Conservation (phyloP, 148 eudicot species). For the Cornus kousa region DNA sequence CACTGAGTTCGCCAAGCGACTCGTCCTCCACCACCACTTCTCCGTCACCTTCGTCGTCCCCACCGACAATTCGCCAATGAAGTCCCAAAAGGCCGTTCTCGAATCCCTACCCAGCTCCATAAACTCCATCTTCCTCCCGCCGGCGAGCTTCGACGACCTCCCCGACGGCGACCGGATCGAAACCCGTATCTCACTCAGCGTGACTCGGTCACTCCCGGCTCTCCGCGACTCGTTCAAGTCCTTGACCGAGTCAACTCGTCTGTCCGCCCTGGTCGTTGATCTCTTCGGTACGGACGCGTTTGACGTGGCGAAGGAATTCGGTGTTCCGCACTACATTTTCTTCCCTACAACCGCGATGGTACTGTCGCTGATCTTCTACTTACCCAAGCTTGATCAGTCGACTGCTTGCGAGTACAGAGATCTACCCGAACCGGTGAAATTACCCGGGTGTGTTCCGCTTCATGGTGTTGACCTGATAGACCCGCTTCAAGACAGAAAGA, state of each 20-base stretch:
- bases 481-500: background rate
- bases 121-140: background rate
- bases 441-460: background rate
- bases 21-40: background rate
- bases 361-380: background rate
- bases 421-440: background rate
- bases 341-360: background rate
- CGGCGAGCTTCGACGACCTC: background rate
- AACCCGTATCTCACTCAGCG: background rate
- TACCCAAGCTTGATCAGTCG: background rate
- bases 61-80: background rate
- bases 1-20: background rate
- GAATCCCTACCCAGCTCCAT: background rate
- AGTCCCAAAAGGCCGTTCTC: background rate
- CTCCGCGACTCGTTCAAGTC: background rate
- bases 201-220: background rate
- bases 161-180: background rate
- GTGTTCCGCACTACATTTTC: background rate
- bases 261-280: background rate
- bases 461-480: background rate
- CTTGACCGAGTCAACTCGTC: background rate
- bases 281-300: background rate
- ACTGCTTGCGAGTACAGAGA: background rate
- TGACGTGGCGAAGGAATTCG: background rate
- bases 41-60: background rate